Evolutionary conservation across 495 filamentous ascomycete genomes (phyloP), one percentile per base, ranked within the genome.

Genomic region (Penicillium paxilli): DNA sequence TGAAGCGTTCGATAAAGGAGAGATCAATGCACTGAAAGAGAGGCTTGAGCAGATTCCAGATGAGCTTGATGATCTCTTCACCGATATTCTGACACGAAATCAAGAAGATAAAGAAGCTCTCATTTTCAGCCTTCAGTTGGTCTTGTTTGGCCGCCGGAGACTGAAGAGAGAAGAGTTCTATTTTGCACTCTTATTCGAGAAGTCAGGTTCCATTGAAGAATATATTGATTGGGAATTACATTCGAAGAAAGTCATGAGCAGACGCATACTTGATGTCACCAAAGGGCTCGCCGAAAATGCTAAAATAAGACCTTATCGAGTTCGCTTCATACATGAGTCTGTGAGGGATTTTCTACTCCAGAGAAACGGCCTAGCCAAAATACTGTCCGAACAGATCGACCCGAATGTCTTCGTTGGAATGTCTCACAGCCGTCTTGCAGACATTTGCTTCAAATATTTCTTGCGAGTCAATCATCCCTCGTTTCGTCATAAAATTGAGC

Each of bases 281-380:
- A 44, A 44, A 44, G 41, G 41, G 6, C 41, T 44, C 8, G 17
- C 41, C 12, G 41, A 44, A 21, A 44, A 21, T 44, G 17, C 17
- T 21, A 19, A 6, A 44, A 12, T 19, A 44, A 44, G 22, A 21
- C 8, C 8, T 44, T 22, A 11, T 6, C 41, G 20, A 19, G 41
- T 44, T 44, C 41, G 41, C 19, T 44, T 44, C 41, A 44, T 44
- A 5, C 41, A 44, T 22, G 41, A 44, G 20, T 44, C 41, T 22
- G 41, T 44, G 19, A 16, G 41, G 22, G 41, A 44, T 22, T 44
- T 44, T 12, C 22, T 44, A 12, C 41, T 44, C 5, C 8, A 12
- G 41, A 44, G 41, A 44, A 23, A 19, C 22, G 41, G 41, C 41
- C 22, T 44, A 8, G 10, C n/a, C 5, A 44, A 19, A 44, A 44